Evolutionary conservation across 2,329 filamentous ascomycete genomes (phyloP), one percentile per base, ranked within the genome.

Genomic region (Ophiostoma sp.): DNA sequence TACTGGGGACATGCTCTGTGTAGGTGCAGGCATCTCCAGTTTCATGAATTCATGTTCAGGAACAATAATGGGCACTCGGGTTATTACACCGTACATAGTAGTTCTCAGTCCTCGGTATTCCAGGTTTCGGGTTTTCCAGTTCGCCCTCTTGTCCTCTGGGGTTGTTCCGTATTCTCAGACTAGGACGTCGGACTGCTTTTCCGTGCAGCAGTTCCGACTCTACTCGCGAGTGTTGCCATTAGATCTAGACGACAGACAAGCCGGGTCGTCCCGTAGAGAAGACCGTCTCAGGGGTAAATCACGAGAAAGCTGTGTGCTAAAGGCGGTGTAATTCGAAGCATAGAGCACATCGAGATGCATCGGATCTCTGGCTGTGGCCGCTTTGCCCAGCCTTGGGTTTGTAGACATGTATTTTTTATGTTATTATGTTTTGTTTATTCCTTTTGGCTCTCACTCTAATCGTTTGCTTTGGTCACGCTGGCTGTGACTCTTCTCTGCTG

Each of bases 1-100:
- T 67, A 69, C 64, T 35, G 27, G 15, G 52, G 15, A 62, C 57
- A 62, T 17, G 41, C 15, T 39, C 10, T 39, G 10, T 39, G 36
- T 13, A 39, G 36, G 20, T 31, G 27, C 3, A 31, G 3, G 27
- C 54, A 17, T 33, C 7, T 36, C 62, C 10, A 11, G 31, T 35
- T 41, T 35, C 64, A 67, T 67, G 64, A 67, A 44, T 27, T 67
- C 64, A 44, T 67, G 64, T 15, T 36, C 62, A 36, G 33, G 62
- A 23, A 54, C 48, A 11, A 23, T 7, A 20, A 54, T 54, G n/a
- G 48, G 20, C 20, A 20, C 20, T 48, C 44, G 15, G 3, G 17
- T 48, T 41, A 41, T 41, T 41, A 31, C 27, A 31, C 27, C 27
- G 27, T 41, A 31, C 27, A 31, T 3, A 1, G 27, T 31, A 31